Evolutionary conservation across 371 early-diverging fungal genomes (phyloP), one percentile per base, ranked within the genome.

Genomic region (Mortierella sp.): DNA sequence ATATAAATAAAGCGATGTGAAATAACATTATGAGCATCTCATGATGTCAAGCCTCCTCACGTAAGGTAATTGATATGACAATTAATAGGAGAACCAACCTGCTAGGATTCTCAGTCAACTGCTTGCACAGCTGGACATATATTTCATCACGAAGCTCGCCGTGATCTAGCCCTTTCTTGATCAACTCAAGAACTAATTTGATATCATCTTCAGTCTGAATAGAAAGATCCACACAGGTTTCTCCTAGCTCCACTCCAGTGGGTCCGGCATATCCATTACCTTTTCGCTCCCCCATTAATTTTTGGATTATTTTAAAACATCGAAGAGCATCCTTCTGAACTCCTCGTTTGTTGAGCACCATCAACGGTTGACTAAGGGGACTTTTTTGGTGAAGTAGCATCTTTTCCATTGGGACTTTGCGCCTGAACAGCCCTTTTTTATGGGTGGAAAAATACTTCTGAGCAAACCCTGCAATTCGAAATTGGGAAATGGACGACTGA

Each of bases 71-170:
- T n/a, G 2, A 64, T 13, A 19, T 6, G 7, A 31, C 19, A 34
- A 53, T 15, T 15, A n/a, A 17, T 31, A 19, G 23, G 13, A 1
- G 19, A 28, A 73, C 85, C 61, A 85, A 92, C 93, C 81, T 83
- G 69, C 86, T 90, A 1, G 96, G 96, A 72, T 97, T 97, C 49
- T 91, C 85, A 7, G 92, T 90, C 58, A 96, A 74, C 73, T 97
- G 97, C 84, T 96, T 97, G 85, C 95, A 95, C 28, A 96, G 75
- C 86, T 98, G 98, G 12, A 96, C 96, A 76, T 94, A 96, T 54
- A 97, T 94, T 83, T 98, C 99, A 75, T 98, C 97, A 26, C 97
- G 88, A 76, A 98, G 85, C 49, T 89, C 91, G 28, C 93, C 95
- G 35, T 86, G 83, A 17, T 85, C 81, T n/a, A 97, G 91, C 4